Percentiles rank a stretch among this genome's conserved stretches.
Evolutionary conservation across 2,329 filamentous ascomycete genomes (phyloP).

Genomic region (Curvularia sp.): DNA sequence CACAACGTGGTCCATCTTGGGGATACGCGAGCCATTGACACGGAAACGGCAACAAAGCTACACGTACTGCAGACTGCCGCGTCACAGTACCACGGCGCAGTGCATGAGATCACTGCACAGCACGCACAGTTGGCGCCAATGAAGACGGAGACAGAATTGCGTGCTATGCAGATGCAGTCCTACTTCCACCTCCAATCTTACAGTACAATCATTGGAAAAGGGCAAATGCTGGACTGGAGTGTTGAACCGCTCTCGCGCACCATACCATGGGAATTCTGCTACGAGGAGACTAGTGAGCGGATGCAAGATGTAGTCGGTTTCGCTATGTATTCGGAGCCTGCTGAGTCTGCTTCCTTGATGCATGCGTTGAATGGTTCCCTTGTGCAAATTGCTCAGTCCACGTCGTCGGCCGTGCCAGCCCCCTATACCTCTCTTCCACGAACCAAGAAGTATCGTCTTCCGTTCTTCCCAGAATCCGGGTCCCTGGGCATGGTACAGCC

Average conservation of each 20-base stretch:
- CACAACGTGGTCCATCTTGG: slow-evolving; percentile 72
- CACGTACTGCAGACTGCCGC: slow-evolving; percentile 58
- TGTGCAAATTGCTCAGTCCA: slow-evolving; percentile 69
- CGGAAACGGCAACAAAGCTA: slow-evolving; percentile 66
- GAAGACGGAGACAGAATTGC: slow-evolving; percentile 69
- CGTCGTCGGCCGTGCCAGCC: slow-evolving; percentile 51
- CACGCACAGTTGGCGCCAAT: slow-evolving; percentile 51
- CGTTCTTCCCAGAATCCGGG: slow-evolving; percentile 63
- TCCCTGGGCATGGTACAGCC: slow-evolving; percentile 53
- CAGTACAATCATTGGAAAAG: slow-evolving; percentile 16
- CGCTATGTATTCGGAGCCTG: slow-evolving; percentile 70
- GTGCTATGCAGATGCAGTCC: slow-evolving; percentile 79
- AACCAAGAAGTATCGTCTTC: slow-evolving; percentile 63
- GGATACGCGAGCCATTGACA: slow-evolving; percentile 48
- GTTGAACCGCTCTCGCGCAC: slow-evolving; percentile 62
- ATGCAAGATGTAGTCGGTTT: slow-evolving; percentile 65
- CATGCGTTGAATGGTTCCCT: slow-evolving; percentile 75
- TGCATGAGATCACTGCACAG: slow-evolving; percentile 64
- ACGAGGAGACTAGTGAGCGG: slow-evolving; percentile 58
- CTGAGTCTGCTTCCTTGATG: slow-evolving; percentile 63
- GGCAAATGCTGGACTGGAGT: slow-evolving; percentile 56
- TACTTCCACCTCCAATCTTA: slow-evolving; percentile 68
- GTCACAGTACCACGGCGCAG: slow-evolving; percentile 41
- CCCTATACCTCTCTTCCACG: slow-evolving; percentile 44
- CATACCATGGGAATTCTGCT: slow-evolving; percentile 68